Conservation (phyloP, 225 moss, liverwort and hornwort species). For the Bryum argenteum region DNA sequence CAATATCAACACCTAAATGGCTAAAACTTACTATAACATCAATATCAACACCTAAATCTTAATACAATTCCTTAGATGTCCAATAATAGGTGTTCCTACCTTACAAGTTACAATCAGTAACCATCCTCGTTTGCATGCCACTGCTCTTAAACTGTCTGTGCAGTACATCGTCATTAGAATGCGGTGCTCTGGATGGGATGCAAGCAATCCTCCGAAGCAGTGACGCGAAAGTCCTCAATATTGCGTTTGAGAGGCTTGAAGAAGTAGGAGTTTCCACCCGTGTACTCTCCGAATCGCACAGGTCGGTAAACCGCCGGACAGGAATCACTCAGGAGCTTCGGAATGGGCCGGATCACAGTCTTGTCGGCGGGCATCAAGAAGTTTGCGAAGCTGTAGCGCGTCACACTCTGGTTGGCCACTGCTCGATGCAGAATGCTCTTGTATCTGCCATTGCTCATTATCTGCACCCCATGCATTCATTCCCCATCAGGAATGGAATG, state of each 20-base stretch:
- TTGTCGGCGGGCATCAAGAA: conserved; percentile 33
- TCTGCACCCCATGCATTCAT: conserved; percentile 28
- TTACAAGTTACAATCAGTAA: no score
- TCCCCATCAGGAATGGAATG: no score
- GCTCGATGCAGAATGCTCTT: conserved; percentile 57
- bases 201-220: neutral
- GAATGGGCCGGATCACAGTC: conserved; percentile 33
- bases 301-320: conserved; percentile 34
- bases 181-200: neutral
- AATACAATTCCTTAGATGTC: no score
- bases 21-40: no score
- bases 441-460: conserved; percentile 50
- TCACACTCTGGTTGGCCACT: conserved; percentile 32
- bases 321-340: conserved; percentile 29
- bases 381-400: conserved; percentile 46
- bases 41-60: no score
- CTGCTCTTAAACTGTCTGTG: no score
- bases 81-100: no score
- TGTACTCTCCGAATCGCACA: conserved; percentile 48
- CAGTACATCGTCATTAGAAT: neutral
- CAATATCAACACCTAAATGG: no score
- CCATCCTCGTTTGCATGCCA: no score
- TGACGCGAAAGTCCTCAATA: conserved; percentile 23
- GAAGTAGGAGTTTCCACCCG: conserved; percentile 30
- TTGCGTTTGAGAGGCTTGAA: conserved; percentile 28